Evolutionary conservation across 2,329 filamentous ascomycete genomes (phyloP).

Genomic region (Microcyclospora tardicrescens): DNA sequence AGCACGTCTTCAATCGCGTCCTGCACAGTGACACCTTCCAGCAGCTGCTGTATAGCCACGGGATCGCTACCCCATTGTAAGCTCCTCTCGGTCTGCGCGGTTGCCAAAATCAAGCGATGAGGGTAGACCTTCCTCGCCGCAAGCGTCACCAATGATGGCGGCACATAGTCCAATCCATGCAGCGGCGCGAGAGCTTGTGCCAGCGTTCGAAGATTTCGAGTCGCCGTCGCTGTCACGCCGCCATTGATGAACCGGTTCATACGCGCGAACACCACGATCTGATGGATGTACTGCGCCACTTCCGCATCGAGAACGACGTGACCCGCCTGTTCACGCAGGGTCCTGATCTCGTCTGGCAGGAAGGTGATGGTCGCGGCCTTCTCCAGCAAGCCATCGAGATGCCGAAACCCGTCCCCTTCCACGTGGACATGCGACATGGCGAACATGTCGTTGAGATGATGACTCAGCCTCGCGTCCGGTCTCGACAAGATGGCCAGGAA

Average conservation of each 20-base stretch:
- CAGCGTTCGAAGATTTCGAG: constrained; percentile 52
- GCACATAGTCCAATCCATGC: constrained; percentile 67
- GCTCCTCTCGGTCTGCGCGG: constrained; percentile 63
- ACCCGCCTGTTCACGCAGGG: constrained; percentile 46
- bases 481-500: constrained; percentile 54
- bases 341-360: constrained; percentile 35
- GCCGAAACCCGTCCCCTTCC: constrained; percentile 52
- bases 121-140: constrained; percentile 78
- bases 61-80: constrained; percentile 84
- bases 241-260: constrained; percentile 73
- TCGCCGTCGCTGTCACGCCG: constrained; percentile 66
- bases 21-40: constrained; percentile 47
- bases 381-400: constrained; percentile 47
- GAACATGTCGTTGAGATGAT: constrained; percentile 60
- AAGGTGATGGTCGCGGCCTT: constrained; percentile 20
- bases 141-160: constrained; percentile 69
- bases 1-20: constrained; percentile 47
- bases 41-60: constrained; percentile 51
- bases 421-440: constrained; percentile 81
- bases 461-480: constrained; percentile 22
- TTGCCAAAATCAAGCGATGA: constrained; percentile 64
- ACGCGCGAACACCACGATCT: constrained; percentile 75
- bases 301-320: constrained; percentile 58
- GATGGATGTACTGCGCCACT: constrained; percentile 71
- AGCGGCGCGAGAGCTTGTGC: constrained; percentile 60